These are phyloP conservation scores for Elasticomyces elasticus DNA, from an alignment of 495 filamentous ascomycete species.

Conservation along the genomic window DNA sequence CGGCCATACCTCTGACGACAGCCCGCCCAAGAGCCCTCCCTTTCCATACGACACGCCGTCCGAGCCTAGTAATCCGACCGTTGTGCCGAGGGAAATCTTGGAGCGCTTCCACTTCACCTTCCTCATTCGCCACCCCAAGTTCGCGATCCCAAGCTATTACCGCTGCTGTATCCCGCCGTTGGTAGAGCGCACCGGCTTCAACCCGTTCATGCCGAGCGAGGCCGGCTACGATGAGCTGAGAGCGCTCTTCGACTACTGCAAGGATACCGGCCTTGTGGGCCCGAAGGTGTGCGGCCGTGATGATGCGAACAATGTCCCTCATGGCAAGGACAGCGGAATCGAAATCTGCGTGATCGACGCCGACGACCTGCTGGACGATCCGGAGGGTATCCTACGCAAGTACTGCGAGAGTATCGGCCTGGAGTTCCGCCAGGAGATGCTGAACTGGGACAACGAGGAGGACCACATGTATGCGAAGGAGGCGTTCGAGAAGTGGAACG, in stretches of 20 bases:
- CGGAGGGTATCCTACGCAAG: slow-evolving; percentile 57
- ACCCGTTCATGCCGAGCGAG: slow-evolving; percentile 72
- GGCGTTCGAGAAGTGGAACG: slow-evolving; percentile 90
- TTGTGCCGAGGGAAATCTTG: slow-evolving; percentile 61
- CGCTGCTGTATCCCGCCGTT: slow-evolving; percentile 92
- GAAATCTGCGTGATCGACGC: slow-evolving; percentile 88
- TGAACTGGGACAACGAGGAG: slow-evolving; percentile 68
- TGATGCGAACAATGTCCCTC: slow-evolving; percentile 19
- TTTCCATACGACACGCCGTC: slow-evolving; percentile 49
- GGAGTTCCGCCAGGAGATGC: slow-evolving; percentile 60
- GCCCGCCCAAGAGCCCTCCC: slow-evolving; percentile 30
- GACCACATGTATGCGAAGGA: slow-evolving; percentile 52
- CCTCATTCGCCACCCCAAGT: slow-evolving; percentile 84
- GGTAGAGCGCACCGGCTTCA: slow-evolving; percentile 69
- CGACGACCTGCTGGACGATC: slow-evolving; percentile 82
- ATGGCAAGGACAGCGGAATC: slow-evolving; percentile 30
- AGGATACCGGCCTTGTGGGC: slow-evolving; percentile 49
- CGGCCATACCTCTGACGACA: slow-evolving; percentile 21
- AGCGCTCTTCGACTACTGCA: slow-evolving; percentile 72
- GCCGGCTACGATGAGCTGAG: slow-evolving; percentile 85
- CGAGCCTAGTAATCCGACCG: slow-evolving; percentile 67
- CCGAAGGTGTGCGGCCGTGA: slow-evolving; percentile 46
- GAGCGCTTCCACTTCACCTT: slow-evolving; percentile 86
- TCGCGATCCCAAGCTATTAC: slow-evolving; percentile 82
- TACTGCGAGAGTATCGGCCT: slow-evolving; percentile 74